These are phyloP conservation scores for Sechiopsis laciniata DNA, from an alignment of 306 rosid species.

Conservation along the genomic window DNA sequence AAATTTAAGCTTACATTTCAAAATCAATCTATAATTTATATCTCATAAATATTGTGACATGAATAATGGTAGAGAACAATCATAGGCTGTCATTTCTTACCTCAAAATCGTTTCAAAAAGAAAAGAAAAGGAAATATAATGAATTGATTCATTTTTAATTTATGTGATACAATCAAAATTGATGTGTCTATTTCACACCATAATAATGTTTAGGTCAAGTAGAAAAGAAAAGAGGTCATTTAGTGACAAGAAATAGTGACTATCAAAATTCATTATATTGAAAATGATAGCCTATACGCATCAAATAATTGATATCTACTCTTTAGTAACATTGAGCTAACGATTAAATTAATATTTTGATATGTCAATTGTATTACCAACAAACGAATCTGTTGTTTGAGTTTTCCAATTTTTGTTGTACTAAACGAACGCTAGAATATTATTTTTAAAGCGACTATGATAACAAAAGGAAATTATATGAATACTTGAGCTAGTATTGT, in stretches of 20 bases:
- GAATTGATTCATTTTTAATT: neutral
- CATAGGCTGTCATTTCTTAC: neutral
- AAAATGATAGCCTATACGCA: neutral
- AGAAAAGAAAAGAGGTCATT: neutral
- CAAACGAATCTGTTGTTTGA: too few relatives aligned
- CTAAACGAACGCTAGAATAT: too few relatives aligned
- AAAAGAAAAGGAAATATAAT: too few relatives aligned
- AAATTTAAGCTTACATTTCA: too few relatives aligned
- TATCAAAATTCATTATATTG: neutral
- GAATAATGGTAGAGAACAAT: neutral
- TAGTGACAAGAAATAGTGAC: neutral
- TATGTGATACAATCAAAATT: neutral
- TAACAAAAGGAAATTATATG: neutral
- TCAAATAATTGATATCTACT: neutral
- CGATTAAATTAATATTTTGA: too few relatives aligned
- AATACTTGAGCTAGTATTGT: neutral
- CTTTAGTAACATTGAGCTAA: too few relatives aligned
- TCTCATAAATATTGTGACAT: neutral
- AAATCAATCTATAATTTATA: too few relatives aligned
- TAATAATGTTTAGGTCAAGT: neutral
- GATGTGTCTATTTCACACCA: neutral
- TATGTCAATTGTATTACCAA: too few relatives aligned
- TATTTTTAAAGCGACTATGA: neutral
- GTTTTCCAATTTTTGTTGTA: too few relatives aligned
- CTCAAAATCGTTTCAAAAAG: neutral